These are phyloP conservation scores for Thraustochytrium sp. DNA, from an alignment of 352 stramenopile genomes.

Conservation along the genomic window DNA sequence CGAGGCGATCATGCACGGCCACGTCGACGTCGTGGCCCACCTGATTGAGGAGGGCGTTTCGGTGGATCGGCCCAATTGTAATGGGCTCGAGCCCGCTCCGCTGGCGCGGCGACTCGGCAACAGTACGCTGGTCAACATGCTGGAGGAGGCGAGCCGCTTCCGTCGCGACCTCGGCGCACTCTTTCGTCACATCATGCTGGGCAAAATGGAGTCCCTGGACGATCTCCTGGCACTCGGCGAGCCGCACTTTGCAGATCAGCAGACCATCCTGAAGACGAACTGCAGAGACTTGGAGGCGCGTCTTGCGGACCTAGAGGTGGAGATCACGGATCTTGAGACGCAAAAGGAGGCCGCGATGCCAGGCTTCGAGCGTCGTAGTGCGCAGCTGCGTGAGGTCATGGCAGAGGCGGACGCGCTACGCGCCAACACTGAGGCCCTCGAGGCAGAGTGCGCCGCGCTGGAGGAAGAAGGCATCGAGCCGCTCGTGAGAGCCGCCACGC, in stretches of 20 bases:
- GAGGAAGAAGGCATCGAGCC: not conserved
- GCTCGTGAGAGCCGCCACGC: not conserved
- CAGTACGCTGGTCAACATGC: not conserved
- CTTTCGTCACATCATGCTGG: conserved; percentile 7
- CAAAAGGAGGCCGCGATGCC: not conserved
- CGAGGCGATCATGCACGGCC: conserved; percentile 47
- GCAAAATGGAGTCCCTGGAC: conserved; percentile 4
- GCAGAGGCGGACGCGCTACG: not conserved
- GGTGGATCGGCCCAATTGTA: conserved; percentile 43
- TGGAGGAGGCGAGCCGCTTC: not conserved
- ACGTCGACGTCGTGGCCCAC: conserved; percentile 42
- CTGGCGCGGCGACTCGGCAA: not conserved
- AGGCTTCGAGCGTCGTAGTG: not conserved
- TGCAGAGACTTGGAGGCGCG: not conserved
- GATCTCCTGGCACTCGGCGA: not conserved
- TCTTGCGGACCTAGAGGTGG: not conserved
- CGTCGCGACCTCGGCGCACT: not conserved
- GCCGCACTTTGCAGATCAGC: conserved; percentile 10
- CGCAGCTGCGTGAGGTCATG: not conserved
- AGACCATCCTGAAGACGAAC: not conserved
- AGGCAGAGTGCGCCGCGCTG: not conserved
- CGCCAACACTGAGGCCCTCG: no score
- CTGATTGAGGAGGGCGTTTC: conserved; percentile 29
- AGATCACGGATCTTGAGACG: not conserved
- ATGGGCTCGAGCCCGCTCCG: not conserved